Evolutionary conservation across 352 stramenopile genomes (phyloP), one percentile per base, ranked within the genome.

Genomic region (Pythium diclinum): DNA sequence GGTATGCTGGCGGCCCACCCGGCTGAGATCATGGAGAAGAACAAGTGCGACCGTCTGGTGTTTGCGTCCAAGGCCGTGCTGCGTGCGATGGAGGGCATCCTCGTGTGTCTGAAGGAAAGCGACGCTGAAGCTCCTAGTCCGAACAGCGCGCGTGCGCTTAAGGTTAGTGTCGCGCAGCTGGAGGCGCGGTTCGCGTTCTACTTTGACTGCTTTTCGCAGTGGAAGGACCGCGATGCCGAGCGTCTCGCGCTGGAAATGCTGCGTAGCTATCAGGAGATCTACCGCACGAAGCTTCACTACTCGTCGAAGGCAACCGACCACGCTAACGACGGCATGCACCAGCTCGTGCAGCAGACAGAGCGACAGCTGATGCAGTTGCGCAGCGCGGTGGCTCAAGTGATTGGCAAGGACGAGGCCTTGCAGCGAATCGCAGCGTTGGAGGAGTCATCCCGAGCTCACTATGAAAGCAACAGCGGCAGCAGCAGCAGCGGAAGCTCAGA

Each of bases 1-100:
- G 84, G 84, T 0, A 89, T 91, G 80, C 72, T 92, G 40, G 69
- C 78, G n/a, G 79, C 73, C 25, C 81, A 90, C 40, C 80, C 84
- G 1, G 63, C 59, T 5, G 79, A 91, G 28, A 88, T 89, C 56
- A 88, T 92, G 81, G 80, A 77, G 4, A 53, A 67, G 17, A 67
- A 83, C 23, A 61, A 56, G 25, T 89, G 76, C 30, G 63, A 76
- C 16, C 63, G 73, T 1, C 61, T 91, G 48, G 68, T 70, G 10
- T 88, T 81, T 30, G 81, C 76, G 1, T 75, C 79, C 7, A 77
- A 71, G 52, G 59, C 56, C 16, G 77, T 87, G 59, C 11, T 79
- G 7, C 54, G 47, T 2, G 72, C 81, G 7, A 78, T 88, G 75
- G 47, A 74, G 19, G 69, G 59, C 44, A 67, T 88, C 42, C 51